Evolutionary conservation across 352 stramenopile genomes (phyloP).

Genomic region (Halophytophthora batemanensis): DNA sequence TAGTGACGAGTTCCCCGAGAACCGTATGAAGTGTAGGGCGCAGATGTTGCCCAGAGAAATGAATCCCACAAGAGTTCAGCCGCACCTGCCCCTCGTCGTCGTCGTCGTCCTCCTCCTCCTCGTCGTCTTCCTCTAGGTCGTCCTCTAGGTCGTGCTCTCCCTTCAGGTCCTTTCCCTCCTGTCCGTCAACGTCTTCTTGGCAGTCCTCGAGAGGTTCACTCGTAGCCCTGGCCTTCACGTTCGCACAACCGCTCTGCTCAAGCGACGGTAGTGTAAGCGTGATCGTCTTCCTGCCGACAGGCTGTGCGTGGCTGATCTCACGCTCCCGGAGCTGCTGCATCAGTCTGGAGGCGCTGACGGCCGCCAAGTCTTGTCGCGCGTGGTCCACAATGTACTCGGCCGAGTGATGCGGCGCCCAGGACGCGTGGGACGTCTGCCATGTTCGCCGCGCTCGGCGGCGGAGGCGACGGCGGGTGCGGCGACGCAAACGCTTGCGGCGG

Average conservation of each 20-base stretch:
- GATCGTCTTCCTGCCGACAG: slow-evolving; percentile 1
- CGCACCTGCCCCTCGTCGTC: slow-evolving; percentile 12
- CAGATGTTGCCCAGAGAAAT: no score
- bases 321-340: slow-evolving; percentile 37
- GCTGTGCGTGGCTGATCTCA: slow-evolving; percentile 12
- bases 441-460: slow-evolving; percentile 39
- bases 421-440: slow-evolving; percentile 19
- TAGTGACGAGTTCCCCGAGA: no score
- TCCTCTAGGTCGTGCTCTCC: slow-evolving; percentile 8
- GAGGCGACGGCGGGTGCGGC: slow-evolving; percentile 21
- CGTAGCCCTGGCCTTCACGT: slow-evolving; percentile 1
- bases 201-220: no score
- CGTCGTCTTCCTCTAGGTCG: slow-evolving; percentile 1
- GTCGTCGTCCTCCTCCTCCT: slow-evolving; percentile 8
- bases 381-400: slow-evolving; percentile 44
- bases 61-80: background rate
- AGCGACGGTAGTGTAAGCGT: background rate
- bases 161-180: slow-evolving; percentile 7
- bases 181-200: slow-evolving; percentile 5
- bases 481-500: slow-evolving; percentile 31
- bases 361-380: slow-evolving; percentile 14
- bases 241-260: slow-evolving; percentile 5
- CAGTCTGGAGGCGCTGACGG: slow-evolving; percentile 25
- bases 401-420: slow-evolving; percentile 31
- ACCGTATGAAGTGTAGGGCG: no score